Evolutionary conservation across 768 basidiomycete genomes (phyloP), one percentile per base, ranked within the genome.

Genomic region (Butyriboletus loyo): DNA sequence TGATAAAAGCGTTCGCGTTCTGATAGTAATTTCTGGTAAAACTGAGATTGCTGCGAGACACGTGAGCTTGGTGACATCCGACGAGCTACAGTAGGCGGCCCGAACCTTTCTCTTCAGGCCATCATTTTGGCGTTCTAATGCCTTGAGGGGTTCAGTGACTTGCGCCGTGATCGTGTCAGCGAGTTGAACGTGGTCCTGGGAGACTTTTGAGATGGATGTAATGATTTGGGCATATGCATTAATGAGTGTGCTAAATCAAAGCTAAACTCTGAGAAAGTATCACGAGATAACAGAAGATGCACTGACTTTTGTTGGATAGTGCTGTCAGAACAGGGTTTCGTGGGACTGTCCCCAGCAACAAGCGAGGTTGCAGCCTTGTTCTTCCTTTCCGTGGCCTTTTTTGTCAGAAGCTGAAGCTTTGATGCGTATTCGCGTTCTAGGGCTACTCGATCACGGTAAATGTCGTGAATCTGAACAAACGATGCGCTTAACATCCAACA

Each of bases 361-460:
- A 86, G 71, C 9, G 70, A 62, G 1, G 73, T 62, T 52, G 80
- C 79, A 50, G 75, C 75, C 69, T 81, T 88, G 40, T 69, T 71
- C 68, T 86, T 88, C 77, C 83, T 88, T 39, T 92, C 91, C 10
- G 74, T 69, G 1, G 84, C 83, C 64, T 84, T 90, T 67, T 79
- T 84, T 8, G 77, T 76, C 30, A 93, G 67, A 15, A 74, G 67
- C 62, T 86, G 84, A 10, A 93, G 74, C 64, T 87, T 91, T 24
- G 70, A 65, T 0, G 89, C 87, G 64, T 90, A 92, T 65, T 93
- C 90, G 46, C 85, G 82, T 67, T 93, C 91, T 11, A 92, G 72
- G 7, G 74, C 77, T 10, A 73, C 82, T 40, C 85, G 79, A 46
- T 85, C 86, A 38, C 75, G 73, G 63, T 89, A 86, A 45, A 92